Conservation (phyloP, 768 basidiomycete genomes). For the Crepidotus variabilis region DNA sequence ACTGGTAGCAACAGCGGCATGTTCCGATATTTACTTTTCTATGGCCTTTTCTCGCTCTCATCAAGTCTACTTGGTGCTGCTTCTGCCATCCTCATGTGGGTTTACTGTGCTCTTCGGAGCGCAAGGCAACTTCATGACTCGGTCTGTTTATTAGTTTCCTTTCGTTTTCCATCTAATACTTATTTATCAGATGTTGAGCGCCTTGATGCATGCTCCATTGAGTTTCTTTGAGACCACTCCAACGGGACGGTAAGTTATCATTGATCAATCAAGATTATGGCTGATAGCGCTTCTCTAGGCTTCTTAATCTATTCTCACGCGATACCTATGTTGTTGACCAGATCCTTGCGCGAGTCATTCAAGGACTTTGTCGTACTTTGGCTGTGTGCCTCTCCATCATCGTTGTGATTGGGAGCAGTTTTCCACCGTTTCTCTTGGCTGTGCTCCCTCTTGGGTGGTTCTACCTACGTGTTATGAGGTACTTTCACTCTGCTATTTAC, state of each 20-base stretch:
- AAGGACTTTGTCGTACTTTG: conserved; percentile 63
- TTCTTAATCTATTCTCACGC: conserved; percentile 88
- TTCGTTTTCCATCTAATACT: background rate
- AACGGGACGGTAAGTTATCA: conserved; percentile 58
- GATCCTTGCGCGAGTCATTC: conserved; percentile 73
- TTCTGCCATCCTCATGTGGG: conserved; percentile 67
- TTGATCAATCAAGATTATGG: background rate
- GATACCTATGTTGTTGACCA: conserved; percentile 88
- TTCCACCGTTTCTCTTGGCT: conserved; percentile 78
- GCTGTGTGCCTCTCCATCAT: conserved; percentile 57
- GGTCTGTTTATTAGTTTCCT: conserved; percentile 34
- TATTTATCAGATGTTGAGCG: conserved; percentile 59
- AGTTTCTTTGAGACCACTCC: conserved; percentile 91
- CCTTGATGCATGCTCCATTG: conserved; percentile 79
- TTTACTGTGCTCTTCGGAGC: conserved; percentile 72
- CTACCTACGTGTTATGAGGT: conserved; percentile 81
- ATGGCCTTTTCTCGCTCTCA: conserved; percentile 64
- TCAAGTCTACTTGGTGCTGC: conserved; percentile 51
- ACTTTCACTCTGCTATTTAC: conserved; percentile 5
- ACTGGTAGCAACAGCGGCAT: conserved; percentile 56
- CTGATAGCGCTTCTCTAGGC: conserved; percentile 38
- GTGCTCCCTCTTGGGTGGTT: conserved; percentile 75
- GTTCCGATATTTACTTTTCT: conserved; percentile 54
- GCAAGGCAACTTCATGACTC: conserved; percentile 74
- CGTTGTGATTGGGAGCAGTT: conserved; percentile 73